Percentiles rank a stretch among this genome's conserved stretches.
These are phyloP conservation scores for Blastomyces gilchristii DNA, from an alignment of 2,329 filamentous ascomycete species.

Conservation along the genomic window DNA sequence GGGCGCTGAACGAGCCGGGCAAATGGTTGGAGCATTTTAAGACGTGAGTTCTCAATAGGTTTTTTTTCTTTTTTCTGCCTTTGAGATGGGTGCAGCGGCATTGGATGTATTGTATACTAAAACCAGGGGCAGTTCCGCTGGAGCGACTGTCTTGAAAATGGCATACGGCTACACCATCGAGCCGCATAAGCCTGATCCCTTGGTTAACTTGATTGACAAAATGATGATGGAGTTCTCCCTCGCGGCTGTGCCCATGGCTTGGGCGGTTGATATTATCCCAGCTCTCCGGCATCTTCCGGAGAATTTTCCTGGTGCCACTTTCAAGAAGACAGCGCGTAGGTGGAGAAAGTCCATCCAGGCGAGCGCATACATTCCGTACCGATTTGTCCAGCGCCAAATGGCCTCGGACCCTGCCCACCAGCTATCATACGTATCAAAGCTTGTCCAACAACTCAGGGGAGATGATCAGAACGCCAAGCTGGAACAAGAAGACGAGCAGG, in stretches of 20 bases:
- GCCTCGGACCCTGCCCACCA: neutral
- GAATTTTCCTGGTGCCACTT: constrained; percentile 38
- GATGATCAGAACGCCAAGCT: constrained; percentile 4
- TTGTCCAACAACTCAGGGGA: constrained; percentile 4
- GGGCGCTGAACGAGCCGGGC: constrained; percentile 13
- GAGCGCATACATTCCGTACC: constrained; percentile 5
- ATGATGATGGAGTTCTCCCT: constrained; percentile 34
- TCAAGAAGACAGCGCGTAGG: constrained; percentile 33
- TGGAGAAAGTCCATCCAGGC: constrained; percentile 21
- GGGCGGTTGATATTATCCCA: constrained; percentile 39
- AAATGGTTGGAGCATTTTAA: constrained; percentile 17
- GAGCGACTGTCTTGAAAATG: constrained; percentile 36
- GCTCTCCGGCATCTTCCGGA: constrained; percentile 34
- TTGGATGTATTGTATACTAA: constrained; percentile 9
- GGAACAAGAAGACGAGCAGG: constrained; percentile 7
- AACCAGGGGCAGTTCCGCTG: constrained; percentile 25
- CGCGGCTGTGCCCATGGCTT: constrained; percentile 35
- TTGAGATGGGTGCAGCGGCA: neutral
- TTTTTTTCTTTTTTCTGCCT: neutral
- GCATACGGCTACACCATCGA: constrained; percentile 40
- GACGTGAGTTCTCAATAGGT: constrained; percentile 11
- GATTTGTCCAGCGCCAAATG: constrained; percentile 6
- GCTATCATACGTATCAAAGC: constrained; percentile 8
- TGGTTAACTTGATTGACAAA: constrained; percentile 35
- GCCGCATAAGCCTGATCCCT: constrained; percentile 31